These are phyloP conservation scores for Monilinia fructicola DNA, from an alignment of 2,329 filamentous ascomycete species.

Conservation along the genomic window DNA sequence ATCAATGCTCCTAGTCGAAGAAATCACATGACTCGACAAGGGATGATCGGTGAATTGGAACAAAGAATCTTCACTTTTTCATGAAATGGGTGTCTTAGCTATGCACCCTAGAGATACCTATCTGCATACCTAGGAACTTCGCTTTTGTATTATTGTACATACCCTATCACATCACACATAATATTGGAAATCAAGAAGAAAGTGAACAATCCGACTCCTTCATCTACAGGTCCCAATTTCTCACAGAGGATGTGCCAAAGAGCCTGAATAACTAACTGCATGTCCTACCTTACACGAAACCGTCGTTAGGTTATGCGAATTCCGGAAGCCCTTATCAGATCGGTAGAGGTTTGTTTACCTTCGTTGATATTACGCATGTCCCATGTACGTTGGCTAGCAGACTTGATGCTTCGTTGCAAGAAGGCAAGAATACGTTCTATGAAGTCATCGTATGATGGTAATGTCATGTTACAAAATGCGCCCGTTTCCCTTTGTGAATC, in stretches of 20 bases:
- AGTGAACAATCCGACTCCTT: neutral
- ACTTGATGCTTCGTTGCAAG: neutral
- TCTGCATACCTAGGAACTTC: neutral
- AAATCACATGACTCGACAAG: neutral
- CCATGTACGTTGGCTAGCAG: neutral
- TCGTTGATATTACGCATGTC: neutral
- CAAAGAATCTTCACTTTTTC: neutral
- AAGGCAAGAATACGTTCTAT: neutral
- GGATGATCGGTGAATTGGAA: neutral
- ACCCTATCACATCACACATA: neutral
- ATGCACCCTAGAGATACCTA: neutral
- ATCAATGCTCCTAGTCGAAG: neutral
- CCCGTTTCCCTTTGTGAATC: neutral
- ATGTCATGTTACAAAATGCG: neutral
- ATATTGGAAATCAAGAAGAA: neutral
- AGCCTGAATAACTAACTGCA: neutral
- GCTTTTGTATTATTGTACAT: conserved; percentile 13
- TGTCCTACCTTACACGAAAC: neutral
- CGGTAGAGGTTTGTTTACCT: neutral
- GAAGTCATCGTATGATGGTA: neutral
- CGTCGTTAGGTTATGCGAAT: neutral
- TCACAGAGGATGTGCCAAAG: neutral
- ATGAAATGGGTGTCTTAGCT: neutral
- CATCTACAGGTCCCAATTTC: neutral
- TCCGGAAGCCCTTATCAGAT: neutral